These are phyloP conservation scores for Xylaria sp. DNA, from an alignment of 2,329 filamentous ascomycete genomes.

Conservation along the genomic window DNA sequence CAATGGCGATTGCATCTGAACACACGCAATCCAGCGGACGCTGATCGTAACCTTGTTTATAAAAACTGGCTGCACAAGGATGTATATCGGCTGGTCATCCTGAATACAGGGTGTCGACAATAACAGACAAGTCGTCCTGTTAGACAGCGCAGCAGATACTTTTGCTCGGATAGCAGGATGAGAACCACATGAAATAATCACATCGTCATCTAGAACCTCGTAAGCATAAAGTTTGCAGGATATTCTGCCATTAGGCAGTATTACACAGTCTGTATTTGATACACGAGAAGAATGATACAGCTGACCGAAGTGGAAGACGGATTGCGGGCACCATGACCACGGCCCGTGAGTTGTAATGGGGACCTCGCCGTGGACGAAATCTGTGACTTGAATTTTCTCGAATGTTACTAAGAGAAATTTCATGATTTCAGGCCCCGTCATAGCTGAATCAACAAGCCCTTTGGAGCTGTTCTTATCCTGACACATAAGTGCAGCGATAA, in stretches of 20 bases:
- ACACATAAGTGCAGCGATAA: slow-evolving; percentile 12
- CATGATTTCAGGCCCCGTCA: slow-evolving; percentile 5
- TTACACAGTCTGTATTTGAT: background rate
- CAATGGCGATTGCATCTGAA: background rate
- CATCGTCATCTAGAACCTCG: slow-evolving; percentile 2
- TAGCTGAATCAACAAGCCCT: background rate
- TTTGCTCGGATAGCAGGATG: background rate
- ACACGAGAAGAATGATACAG: background rate
- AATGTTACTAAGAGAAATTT: slow-evolving; percentile 1
- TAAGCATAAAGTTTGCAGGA: background rate
- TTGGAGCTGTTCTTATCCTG: background rate
- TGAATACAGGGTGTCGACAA: background rate
- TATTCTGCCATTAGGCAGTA: background rate
- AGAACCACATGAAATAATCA: slow-evolving; percentile 10
- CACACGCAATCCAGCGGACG: background rate
- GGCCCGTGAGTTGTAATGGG: slow-evolving; percentile 6
- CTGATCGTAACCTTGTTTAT: background rate
- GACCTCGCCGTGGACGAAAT: slow-evolving; percentile 6
- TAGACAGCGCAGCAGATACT: background rate
- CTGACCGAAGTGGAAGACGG: slow-evolving; percentile 7
- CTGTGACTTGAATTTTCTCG: background rate
- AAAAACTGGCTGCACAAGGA: background rate
- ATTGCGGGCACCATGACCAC: slow-evolving; percentile 19
- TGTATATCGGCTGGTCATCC: slow-evolving; percentile 1
- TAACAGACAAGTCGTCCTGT: background rate